phyloP scores from a whole-genome alignment of 1,284 basidiomycete species.

The Tilletia caries region DNA sequence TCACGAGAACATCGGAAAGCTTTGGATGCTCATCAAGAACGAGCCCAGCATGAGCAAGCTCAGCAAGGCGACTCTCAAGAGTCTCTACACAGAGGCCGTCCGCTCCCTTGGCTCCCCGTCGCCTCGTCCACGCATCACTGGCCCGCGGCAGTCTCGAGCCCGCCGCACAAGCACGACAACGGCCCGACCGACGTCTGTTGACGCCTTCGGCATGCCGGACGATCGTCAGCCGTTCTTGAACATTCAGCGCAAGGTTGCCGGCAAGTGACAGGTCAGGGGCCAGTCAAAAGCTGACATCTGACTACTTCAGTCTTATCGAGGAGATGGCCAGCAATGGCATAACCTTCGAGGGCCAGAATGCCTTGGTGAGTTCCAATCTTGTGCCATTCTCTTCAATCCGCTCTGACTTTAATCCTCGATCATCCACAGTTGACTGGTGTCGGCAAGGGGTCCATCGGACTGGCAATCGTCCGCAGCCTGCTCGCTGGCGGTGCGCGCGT shows the following conservation, averaged over 20 bases:
- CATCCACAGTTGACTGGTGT: constrained; percentile 73
- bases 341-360: constrained; percentile 98
- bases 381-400: too few relatives aligned
- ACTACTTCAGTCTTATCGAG: constrained; percentile 84
- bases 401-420: not conserved
- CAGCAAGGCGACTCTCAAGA: constrained; percentile 96
- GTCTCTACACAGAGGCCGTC: constrained; percentile 91
- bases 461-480: constrained; percentile 93
- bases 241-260: constrained; percentile 94
- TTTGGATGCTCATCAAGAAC: constrained; percentile 95
- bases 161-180: constrained; percentile 20
- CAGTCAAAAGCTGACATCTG: constrained; percentile 81
- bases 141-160: constrained; percentile 58
- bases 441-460: constrained; percentile 93
- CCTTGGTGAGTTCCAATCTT: constrained; percentile 58
- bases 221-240: constrained; percentile 92
- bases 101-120: constrained; percentile 61
- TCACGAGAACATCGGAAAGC: constrained; percentile 88
- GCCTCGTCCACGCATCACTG: constrained; percentile 22
- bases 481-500: constrained; percentile 93
- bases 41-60: constrained; percentile 94
- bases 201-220: constrained; percentile 12
- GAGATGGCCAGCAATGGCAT: constrained; percentile 98
- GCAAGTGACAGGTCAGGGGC: constrained; percentile 94
- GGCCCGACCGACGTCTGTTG: constrained; percentile 66